phyloP scores from a whole-genome alignment of 495 filamentous ascomycete species.

The Penicillium coprophilum region DNA sequence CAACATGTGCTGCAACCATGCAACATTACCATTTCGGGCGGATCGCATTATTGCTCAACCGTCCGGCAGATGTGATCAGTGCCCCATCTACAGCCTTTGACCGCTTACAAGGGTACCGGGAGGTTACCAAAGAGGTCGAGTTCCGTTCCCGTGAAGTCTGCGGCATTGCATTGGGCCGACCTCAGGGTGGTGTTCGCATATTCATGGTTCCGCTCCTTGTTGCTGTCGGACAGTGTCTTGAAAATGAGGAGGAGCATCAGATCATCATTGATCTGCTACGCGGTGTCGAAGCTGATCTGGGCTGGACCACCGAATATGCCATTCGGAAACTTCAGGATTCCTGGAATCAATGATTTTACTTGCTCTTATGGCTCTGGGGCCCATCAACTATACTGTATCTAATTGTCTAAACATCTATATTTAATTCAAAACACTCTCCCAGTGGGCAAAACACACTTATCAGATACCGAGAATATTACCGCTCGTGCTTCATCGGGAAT shows the following conservation, averaged over 20 bases:
- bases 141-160: constrained; percentile 40
- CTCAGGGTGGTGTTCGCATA: constrained; percentile 36
- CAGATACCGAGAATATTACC: not conserved
- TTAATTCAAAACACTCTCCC: not conserved
- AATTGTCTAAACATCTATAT: not conserved
- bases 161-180: constrained; percentile 41
- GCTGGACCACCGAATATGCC: constrained; percentile 38
- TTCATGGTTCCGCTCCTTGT: constrained; percentile 41
- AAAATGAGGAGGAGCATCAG: constrained; percentile 34
- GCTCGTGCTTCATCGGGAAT: not conserved
- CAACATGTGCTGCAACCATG: constrained; percentile 40
- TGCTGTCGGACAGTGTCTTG: constrained; percentile 42
- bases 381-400: not conserved
- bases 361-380: not conserved
- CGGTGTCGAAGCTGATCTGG: constrained; percentile 41
- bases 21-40: constrained; percentile 47
- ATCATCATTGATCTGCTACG: constrained; percentile 40
- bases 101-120: constrained; percentile 41
- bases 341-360: constrained; percentile 29
- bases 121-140: constrained; percentile 47
- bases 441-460: not conserved
- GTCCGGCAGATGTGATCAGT: constrained; percentile 35
- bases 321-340: constrained; percentile 33
- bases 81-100: constrained; percentile 43
- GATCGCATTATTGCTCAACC: constrained; percentile 40